Evolutionary conservation across 768 basidiomycete genomes (phyloP), one percentile per base, ranked within the genome.

Genomic region (Calocybe gangraenosa): DNA sequence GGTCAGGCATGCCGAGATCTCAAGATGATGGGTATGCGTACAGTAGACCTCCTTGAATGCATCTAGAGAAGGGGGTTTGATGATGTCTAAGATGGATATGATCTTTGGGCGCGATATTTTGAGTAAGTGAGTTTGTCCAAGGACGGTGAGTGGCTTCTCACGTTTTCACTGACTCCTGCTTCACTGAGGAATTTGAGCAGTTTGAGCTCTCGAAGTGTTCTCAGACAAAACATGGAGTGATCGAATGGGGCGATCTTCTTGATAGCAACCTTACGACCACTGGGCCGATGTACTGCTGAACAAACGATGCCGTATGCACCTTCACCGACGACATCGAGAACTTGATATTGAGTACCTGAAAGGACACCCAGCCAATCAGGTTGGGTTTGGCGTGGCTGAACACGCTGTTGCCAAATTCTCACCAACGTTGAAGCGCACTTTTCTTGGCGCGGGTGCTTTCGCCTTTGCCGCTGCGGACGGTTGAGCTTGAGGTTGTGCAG

Each of bases 221-320:
- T 73, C 61, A 93, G 74, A 60, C 89, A 91, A 69, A 93, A 94
- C 89, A 95, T 92, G 47, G 92, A 84, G 60, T 94, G 92, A 62
- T 95, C 93, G 55, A 95, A 96, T 4, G 92, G 92, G 0, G 87
- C 83, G 67, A 96, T 92, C 70, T 90, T 90, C 76, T 96, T 96
- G 74, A 96, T 93, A 44, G 94, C 94, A 49, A 98, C 95, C 65
- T 92, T 92, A 48, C 90, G 85, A 42, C 84, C 82, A 42, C 87
- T 89, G 2, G 91, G 84, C 50, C 81, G 64, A 61, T 98, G 93
- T 2, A 93, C 70, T 3, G 94, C 94, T 18, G 93, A 94, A 65
- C 89, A 92, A 49, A 97, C 94, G 58, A 95, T 88, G 40, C 95
- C 95, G 60, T 95, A 94, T 41, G 92, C 92, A 19, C 92, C 89